Conservation (phyloP, 148 eudicot species). For the Nepenthes gracilis region DNA sequence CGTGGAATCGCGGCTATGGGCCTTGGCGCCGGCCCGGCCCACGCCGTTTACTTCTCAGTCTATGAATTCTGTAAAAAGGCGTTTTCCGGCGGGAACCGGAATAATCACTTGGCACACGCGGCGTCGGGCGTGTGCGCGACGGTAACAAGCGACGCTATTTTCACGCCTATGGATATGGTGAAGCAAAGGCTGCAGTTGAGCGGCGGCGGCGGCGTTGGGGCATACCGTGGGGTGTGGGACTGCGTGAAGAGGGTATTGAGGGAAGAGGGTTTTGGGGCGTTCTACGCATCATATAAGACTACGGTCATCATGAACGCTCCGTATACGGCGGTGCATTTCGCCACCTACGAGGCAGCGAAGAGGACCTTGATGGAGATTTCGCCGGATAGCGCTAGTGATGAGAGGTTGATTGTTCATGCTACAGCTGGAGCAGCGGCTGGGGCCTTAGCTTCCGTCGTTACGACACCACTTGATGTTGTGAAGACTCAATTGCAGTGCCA, state of each 20-base stretch:
- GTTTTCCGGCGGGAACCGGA: slow-evolving; percentile 24
- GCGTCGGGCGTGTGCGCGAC: slow-evolving; percentile 73
- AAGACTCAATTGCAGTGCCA: slow-evolving; percentile 43
- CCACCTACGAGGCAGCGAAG: slow-evolving; percentile 87
- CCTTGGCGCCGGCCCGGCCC: slow-evolving; percentile 96
- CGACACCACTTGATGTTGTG: slow-evolving; percentile 50
- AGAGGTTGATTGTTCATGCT: slow-evolving; percentile 47
- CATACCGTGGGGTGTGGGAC: slow-evolving; percentile 63
- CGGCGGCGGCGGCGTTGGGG: slow-evolving; percentile 31
- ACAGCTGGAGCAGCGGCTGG: slow-evolving; percentile 37
- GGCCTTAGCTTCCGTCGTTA: slow-evolving; percentile 26
- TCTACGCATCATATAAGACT: slow-evolving; percentile 81
- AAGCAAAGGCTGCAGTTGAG: slow-evolving; percentile 87
- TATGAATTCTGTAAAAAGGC: slow-evolving; percentile 68
- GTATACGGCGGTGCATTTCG: slow-evolving; percentile 79
- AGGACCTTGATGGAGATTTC: slow-evolving; percentile 55
- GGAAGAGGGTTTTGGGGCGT: slow-evolving; percentile 78
- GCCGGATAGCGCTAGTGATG: slow-evolving; percentile 42
- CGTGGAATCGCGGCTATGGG: slow-evolving; percentile 91
- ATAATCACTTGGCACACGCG: slow-evolving; percentile 55
- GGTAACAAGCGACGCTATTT: slow-evolving; percentile 82
- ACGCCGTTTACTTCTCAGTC: slow-evolving; percentile 77
- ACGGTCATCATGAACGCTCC: slow-evolving; percentile 94
- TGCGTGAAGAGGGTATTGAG: slow-evolving; percentile 58
- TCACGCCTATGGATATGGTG: slow-evolving; percentile 96